These are phyloP conservation scores for Sordariomycetes sp. DNA, from an alignment of 2,329 filamentous ascomycete genomes.

Conservation along the genomic window DNA sequence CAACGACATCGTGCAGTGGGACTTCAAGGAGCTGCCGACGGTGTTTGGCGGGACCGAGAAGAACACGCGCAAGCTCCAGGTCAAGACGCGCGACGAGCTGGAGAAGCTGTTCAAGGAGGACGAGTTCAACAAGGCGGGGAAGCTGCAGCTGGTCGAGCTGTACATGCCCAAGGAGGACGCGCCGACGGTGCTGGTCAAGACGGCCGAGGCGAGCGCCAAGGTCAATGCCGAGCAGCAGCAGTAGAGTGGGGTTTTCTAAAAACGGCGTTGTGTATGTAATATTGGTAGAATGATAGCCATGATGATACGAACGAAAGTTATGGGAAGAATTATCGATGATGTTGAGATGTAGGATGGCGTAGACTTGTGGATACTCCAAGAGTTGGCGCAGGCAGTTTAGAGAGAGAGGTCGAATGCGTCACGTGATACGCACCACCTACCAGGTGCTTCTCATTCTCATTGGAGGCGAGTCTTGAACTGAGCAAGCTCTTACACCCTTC, in stretches of 20 bases:
- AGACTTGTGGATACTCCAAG: not conserved
- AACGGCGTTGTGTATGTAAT: not conserved
- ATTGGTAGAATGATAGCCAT: not conserved
- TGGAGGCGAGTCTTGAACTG: not conserved
- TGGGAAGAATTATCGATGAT: not conserved
- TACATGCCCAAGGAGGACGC: slow-evolving; percentile 75
- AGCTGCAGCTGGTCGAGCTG: slow-evolving; percentile 66
- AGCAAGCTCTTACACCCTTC: not conserved
- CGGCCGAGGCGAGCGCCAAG: slow-evolving; percentile 59
- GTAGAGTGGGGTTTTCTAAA: not conserved
- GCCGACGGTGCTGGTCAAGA: slow-evolving; percentile 57
- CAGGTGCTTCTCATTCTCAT: not conserved
- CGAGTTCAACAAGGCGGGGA: slow-evolving; percentile 46
- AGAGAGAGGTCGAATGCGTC: not conserved
- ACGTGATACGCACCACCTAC: not conserved
- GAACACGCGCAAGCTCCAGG: slow-evolving; percentile 47
- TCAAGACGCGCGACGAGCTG: slow-evolving; percentile 61
- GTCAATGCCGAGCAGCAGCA: slow-evolving; percentile 41
- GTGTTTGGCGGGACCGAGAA: slow-evolving; percentile 54
- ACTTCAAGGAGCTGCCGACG: slow-evolving; percentile 56
- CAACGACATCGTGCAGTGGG: slow-evolving; percentile 73
- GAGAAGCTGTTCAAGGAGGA: slow-evolving; percentile 53
- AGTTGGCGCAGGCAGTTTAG: not conserved
- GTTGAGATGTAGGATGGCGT: not conserved
- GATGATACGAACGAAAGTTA: not conserved